Conservation (phyloP, 2,329 filamentous ascomycete species). For the Magnaporthiopsis rhizophila region DNA sequence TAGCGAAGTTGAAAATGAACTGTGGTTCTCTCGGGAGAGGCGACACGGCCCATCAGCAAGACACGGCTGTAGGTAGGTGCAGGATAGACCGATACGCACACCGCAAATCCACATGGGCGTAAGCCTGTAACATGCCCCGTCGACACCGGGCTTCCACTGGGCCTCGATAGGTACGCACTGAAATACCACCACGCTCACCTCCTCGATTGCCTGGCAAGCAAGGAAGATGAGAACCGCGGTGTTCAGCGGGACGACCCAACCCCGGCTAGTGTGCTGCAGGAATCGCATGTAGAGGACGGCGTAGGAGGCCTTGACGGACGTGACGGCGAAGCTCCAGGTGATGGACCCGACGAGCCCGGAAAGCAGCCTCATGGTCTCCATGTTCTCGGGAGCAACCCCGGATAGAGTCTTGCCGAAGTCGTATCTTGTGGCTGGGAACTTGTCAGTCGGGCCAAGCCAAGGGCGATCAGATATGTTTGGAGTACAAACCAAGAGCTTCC, state of each 20-base stretch:
- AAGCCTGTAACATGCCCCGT: conserved; percentile 7
- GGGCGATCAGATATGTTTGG: background rate
- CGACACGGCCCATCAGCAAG: background rate
- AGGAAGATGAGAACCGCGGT: conserved; percentile 8
- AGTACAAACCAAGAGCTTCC: background rate
- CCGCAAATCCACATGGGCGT: conserved; percentile 9
- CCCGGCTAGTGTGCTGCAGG: conserved; percentile 3
- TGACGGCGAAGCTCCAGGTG: conserved; percentile 8
- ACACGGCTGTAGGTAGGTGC: no score
- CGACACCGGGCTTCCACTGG: conserved; percentile 3
- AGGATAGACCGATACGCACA: background rate
- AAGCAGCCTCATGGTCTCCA: background rate
- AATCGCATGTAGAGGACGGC: conserved; percentile 11
- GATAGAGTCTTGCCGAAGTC: background rate
- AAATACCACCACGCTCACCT: conserved; percentile 9
- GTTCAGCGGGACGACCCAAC: conserved; percentile 9
- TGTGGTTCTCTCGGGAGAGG: background rate
- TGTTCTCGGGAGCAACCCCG: background rate
- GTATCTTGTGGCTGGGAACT: background rate
- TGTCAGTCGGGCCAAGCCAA: background rate
- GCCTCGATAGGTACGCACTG: conserved; percentile 10
- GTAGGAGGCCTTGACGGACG: conserved; percentile 11
- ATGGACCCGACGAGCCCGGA: conserved; percentile 5
- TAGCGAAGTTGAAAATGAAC: conserved; percentile 11
- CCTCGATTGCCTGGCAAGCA: conserved; percentile 10